These are phyloP conservation scores for Solanum etuberosum DNA, from an alignment of 257 asterid species.

Conservation along the genomic window DNA sequence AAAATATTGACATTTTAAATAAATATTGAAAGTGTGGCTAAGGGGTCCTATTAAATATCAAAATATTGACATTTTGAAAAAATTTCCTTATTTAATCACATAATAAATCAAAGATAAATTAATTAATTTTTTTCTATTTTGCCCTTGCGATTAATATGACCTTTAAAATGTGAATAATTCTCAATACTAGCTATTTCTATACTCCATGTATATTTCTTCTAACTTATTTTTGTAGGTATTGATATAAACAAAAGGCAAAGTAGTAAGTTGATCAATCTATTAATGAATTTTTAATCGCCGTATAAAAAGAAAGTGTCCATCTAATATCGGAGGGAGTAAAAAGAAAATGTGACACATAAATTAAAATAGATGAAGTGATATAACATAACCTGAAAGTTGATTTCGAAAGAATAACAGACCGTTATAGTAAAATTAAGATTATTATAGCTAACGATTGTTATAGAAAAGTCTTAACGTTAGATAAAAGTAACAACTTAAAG, in stretches of 20 bases:
- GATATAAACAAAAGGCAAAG: too few species aligned
- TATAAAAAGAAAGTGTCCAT: too few species aligned
- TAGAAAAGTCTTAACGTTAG: neutral
- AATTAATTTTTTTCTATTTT: too few species aligned
- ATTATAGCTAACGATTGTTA: neutral
- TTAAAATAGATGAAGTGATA: neutral
- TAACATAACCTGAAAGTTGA: neutral
- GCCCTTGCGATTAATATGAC: neutral
- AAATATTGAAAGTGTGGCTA: too few species aligned
- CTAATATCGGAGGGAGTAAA: too few species aligned
- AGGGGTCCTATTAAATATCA: too few species aligned
- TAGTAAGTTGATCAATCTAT: too few species aligned
- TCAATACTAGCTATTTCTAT: too few species aligned
- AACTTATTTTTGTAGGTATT: neutral
- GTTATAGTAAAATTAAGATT: neutral
- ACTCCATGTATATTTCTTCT: neutral
- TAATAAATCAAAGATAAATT: neutral
- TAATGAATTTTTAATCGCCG: fast-evolving
- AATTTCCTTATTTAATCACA: too few species aligned
- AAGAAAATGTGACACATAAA: too few species aligned
- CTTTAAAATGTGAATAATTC: neutral
- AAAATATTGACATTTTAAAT: too few species aligned
- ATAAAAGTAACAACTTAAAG: fast-evolving
- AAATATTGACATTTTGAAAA: too few species aligned
- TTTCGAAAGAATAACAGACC: neutral